phyloP scores from a whole-genome alignment of 352 stramenopile species.

The Lagenidium giganteum region DNA sequence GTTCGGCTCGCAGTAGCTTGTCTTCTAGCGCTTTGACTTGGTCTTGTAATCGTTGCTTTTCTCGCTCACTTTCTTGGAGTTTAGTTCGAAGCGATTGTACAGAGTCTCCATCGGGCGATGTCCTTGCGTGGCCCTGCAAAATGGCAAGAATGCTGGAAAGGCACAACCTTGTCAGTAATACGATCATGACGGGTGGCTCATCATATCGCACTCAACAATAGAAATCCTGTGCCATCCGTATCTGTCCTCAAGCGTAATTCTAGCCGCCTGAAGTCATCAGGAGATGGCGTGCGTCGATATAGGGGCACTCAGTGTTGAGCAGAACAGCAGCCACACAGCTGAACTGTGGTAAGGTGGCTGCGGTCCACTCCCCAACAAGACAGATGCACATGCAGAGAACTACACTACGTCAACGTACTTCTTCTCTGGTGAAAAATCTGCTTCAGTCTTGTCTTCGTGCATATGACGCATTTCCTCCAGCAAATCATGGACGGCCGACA shows the following conservation, averaged over 20 bases:
- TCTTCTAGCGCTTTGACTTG: conserved; percentile 27
- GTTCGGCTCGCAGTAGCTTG: conserved; percentile 28
- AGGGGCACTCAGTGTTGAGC: conserved; percentile 8
- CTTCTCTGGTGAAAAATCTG: conserved; percentile 46
- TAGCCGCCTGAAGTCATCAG: conserved; percentile 86
- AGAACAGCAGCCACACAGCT: neutral
- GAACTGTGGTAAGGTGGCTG: neutral
- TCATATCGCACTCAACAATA: conserved; percentile 1
- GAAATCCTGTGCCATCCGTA: conserved; percentile 71
- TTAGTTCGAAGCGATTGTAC: conserved; percentile 16
- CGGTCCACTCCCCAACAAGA: conserved; percentile 1
- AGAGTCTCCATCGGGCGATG: conserved; percentile 5
- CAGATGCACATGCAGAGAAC: neutral
- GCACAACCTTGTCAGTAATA: neutral
- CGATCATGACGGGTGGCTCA: neutral
- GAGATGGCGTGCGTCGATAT: conserved; percentile 36
- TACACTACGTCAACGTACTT: conserved; percentile 30
- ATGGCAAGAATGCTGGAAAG: conserved; percentile 16
- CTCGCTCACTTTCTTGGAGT: conserved; percentile 20
- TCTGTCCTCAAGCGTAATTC: conserved; percentile 87
- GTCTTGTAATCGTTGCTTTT: conserved; percentile 35
- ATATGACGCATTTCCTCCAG: conserved; percentile 49
- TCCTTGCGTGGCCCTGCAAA: neutral
- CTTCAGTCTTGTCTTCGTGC: conserved; percentile 41
- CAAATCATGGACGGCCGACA: conserved; percentile 54